Evolutionary conservation across 768 basidiomycete species (phyloP).

Genomic region (Rossbeevera mucosa): DNA sequence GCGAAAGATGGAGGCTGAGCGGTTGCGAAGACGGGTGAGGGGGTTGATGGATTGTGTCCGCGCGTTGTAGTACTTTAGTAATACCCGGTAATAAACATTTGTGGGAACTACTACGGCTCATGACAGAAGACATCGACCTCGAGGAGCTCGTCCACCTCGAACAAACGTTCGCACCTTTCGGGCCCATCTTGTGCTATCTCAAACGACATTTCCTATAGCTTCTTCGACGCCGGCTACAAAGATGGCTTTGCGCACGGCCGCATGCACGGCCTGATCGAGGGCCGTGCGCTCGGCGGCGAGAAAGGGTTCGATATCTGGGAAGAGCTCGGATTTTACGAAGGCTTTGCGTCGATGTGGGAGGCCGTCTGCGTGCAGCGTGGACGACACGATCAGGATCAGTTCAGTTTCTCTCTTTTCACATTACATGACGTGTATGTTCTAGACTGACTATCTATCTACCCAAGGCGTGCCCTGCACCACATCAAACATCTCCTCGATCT

Average conservation of each 20-base stretch:
- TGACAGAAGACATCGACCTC: slow-evolving; percentile 22
- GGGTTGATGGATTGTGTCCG: slow-evolving; percentile 67
- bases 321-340: slow-evolving; percentile 91
- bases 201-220: slow-evolving; percentile 39
- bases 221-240: slow-evolving; percentile 73
- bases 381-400: slow-evolving; percentile 7
- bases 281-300: slow-evolving; percentile 79
- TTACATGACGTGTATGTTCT: too few relatives aligned
- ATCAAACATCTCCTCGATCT: slow-evolving; percentile 66
- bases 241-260: slow-evolving; percentile 82
- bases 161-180: slow-evolving; percentile 45
- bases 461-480: slow-evolving; percentile 59
- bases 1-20: slow-evolving; percentile 71
- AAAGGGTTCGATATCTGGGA: slow-evolving; percentile 98
- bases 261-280: slow-evolving; percentile 88
- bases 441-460: too few relatives aligned
- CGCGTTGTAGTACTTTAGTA: too few relatives aligned
- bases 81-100: too few relatives aligned
- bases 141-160: slow-evolving; percentile 59
- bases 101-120: too few relatives aligned
- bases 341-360: slow-evolving; percentile 72
- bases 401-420: slow-evolving; percentile 5
- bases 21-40: slow-evolving; percentile 61
- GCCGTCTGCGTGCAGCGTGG: slow-evolving; percentile 40
- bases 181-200: neutral